Evolutionary conservation across 2,329 filamentous ascomycete species (phyloP).

Genomic region (Lecanosticta acicola): DNA sequence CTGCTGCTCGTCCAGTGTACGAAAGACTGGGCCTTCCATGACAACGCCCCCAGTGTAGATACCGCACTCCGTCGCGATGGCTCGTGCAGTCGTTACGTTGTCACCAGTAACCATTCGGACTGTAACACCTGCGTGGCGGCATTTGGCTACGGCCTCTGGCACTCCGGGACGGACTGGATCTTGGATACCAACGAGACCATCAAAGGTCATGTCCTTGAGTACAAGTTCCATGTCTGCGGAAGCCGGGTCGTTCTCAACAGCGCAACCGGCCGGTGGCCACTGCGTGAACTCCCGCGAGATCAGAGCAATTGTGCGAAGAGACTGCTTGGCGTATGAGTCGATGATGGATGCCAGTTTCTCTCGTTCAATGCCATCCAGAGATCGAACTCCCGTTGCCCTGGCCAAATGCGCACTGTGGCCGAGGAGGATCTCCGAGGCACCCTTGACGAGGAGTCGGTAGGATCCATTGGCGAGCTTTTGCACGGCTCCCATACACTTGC

Average conservation of each 20-base stretch:
- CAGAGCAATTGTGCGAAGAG: constrained; percentile 77
- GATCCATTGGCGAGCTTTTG: constrained; percentile 48
- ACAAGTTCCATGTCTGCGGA: constrained; percentile 65
- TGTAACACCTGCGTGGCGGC: constrained; percentile 61
- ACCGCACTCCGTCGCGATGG: constrained; percentile 68
- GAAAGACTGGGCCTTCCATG: constrained; percentile 43
- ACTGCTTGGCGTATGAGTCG: constrained; percentile 69
- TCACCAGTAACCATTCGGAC: constrained; percentile 72
- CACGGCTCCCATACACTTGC: constrained; percentile 65
- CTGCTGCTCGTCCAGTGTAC: constrained; percentile 37
- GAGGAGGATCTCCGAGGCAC: constrained; percentile 48
- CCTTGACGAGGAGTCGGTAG: constrained; percentile 53
- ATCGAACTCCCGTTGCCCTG: constrained; percentile 55
- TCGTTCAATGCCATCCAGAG: constrained; percentile 46
- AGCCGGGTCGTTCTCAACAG: constrained; percentile 54
- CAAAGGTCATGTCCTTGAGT: constrained; percentile 66
- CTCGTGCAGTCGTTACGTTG: constrained; percentile 66
- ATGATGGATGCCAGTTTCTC: constrained; percentile 61
- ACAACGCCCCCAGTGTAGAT: constrained; percentile 49
- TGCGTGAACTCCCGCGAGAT: constrained; percentile 75
- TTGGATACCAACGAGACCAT: constrained; percentile 68
- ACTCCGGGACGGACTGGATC: constrained; percentile 66
- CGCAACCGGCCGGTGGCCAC: constrained; percentile 63
- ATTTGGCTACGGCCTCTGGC: constrained; percentile 60
- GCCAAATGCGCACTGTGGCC: constrained; percentile 46